Evolutionary conservation across 2,329 filamentous ascomycete genomes (phyloP), one percentile per base, ranked within the genome.

Genomic region (Xylaria sp.): DNA sequence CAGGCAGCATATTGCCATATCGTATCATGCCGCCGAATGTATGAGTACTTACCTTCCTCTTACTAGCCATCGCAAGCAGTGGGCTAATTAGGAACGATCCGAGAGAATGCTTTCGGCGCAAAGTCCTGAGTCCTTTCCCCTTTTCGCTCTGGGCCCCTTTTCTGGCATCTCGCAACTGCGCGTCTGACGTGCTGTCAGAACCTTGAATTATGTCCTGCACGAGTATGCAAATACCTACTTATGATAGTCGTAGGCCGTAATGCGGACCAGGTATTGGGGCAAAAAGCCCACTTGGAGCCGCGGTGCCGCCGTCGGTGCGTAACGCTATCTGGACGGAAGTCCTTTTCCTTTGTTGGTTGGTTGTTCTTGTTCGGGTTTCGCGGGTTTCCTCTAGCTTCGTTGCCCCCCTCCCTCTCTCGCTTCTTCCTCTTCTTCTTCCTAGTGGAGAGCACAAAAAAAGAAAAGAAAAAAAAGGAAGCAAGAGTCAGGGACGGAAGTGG

Each of bases 231-330:
- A 16, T 16, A 16, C 16, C 1, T 16, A 16, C 16, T 16, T 16
- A 16, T 16, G 16, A 16, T 16, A 16, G 16, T 16, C 16, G 16
- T 16, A 16, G 16, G 16, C 16, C 16, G 16, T 16, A 16, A 16
- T 16, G 16, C 47, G 37, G 35, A 42, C 50, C 34, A 39, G 48
- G 44, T 18, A 35, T 34, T 39, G 57, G 55, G 16, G 30, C 16
- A 56, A 57, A 3, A n/a, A 46, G n/a, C n/a, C 42, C 42, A n/a
- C 42, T 13, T 46, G 11, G 42, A 46, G 42, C 42, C 42, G 42
- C 42, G 42, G 42, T 46, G 11, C 42, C 50, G 54, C 59, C 49
- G 56, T 55, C 39, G 19, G 51, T 51, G 30, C 49, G 18, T 23
- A 30, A 50, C 48, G 48, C 19, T 23, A 42, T 42, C 8, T 42